Evolutionary conservation across 2,329 filamentous ascomycete species (phyloP), one percentile per base, ranked within the genome.

Genomic region (Neopestalotiopsis sp.): DNA sequence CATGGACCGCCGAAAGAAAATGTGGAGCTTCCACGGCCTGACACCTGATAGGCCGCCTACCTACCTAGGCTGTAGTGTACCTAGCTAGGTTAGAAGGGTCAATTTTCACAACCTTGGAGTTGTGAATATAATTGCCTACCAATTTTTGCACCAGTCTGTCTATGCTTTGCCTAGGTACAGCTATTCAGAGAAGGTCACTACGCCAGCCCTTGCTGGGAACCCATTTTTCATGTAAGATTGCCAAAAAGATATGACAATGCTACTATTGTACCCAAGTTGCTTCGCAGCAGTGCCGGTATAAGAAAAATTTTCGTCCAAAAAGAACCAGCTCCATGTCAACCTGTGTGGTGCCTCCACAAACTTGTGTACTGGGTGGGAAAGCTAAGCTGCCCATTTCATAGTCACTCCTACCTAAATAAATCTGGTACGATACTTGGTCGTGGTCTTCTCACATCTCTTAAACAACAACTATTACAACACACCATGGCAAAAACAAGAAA

Each of bases 401-500:
- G 45, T 17, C 45, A 52, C 17, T 9, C 45, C 1, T 20, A 4
- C 45, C 6, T 52, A 24, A 14, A 2, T 28, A 28, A 28, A 28
- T 4, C 24, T 28, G 24, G 14, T 49, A 17, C 13, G 13, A n/a
- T n/a, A 7, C 12, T 49, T n/a, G 13, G 5, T 49, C 42, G 24
- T 28, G 24, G 24, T n/a, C 13, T 7, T 49, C 42, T 49, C 42
- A 13, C 42, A 49, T 13, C 42, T 49, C 42, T n/a, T 28, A 13
- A 14, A 12, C n/a, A n/a, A 20, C 45, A 17, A 52, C 45, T 20
- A 20, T 30, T 28, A 3, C 59, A 56, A 40, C 20, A 40, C 49
- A 24, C 49, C 71, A 72, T 30, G 32, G 64, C 58, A 40, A 38
- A 61, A n/a, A 56, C 58, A 40, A 38, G 34, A n/a, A 56, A 67